These are phyloP conservation scores for Excoecaria agallocha DNA, from an alignment of 345 rosid species.

Conservation along the genomic window DNA sequence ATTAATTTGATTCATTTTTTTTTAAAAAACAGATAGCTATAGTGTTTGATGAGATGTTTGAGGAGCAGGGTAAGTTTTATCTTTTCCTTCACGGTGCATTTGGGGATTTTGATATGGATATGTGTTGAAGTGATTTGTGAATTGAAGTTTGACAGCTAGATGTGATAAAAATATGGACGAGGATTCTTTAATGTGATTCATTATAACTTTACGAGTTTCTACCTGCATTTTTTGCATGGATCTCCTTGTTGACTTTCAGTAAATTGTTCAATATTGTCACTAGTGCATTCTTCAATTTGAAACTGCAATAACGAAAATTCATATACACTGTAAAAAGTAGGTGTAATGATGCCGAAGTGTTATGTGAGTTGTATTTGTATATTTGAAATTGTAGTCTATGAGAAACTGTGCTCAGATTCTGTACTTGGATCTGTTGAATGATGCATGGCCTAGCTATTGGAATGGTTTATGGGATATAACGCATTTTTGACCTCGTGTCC, in stretches of 20 bases:
- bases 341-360: background rate
- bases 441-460: background rate
- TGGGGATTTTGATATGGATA: background rate
- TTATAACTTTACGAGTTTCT: background rate
- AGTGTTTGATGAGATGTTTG: slow-evolving; percentile 69
- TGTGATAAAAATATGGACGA: background rate
- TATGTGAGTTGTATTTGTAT: background rate
- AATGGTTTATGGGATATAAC: background rate
- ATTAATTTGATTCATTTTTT: background rate
- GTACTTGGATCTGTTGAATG: too few relatives aligned
- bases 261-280: background rate
- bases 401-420: background rate
- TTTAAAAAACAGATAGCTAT: slow-evolving; percentile 57
- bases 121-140: background rate
- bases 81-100: background rate
- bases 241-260: background rate
- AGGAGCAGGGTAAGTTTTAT: slow-evolving; percentile 64
- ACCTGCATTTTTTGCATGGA: background rate
- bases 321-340: background rate
- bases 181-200: background rate
- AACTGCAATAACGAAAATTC: background rate
- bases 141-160: background rate
- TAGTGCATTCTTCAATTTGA: background rate
- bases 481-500: too few relatives aligned
- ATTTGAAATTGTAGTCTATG: background rate